Base-by-base conservation (phyloP, 768 basidiomycete species). In the Kwoniella bestiolae region DNA sequence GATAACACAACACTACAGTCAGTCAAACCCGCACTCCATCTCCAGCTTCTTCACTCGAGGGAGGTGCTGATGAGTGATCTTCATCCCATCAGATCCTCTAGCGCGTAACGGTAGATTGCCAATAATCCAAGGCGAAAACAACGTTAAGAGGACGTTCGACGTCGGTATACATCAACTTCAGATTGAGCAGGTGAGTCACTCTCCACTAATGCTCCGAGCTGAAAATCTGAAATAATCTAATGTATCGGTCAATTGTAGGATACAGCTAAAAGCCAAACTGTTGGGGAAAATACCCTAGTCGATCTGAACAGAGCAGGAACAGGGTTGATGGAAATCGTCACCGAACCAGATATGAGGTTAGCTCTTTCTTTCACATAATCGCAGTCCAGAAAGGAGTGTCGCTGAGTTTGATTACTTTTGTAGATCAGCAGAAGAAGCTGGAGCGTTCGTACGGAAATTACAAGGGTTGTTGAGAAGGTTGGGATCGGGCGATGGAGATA, bases 101-200 rank as follows among this genome's bases (percentile, higher is more conserved):
- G 69, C 69, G 59, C 50, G 63, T n/a, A 31, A 49, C 3, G 66
- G 71, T 16, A 51, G 35, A 46, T 25, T 67, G 23, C 59, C 41
- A 11, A 62, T 73, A 44, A 26, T 5, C 2, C n/a, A 67, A 57
- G 66, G 67, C 2, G 67, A 68, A 25, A 64, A 70, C 25, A 61
- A 58, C 8, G 26, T 44, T 3, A 11, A 26, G 25, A 55, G 69
- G 29, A 29, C 50, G 5, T 62, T 75, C 21, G 60, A 63, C 5
- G 88, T 97, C n/a, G 84, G 94, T 16, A 91, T 99, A 60, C 89
- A 91, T 58, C 96, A 98, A 80, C 87, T 99, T 41, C 96, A 98
- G 74, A 85, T 98, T 0, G 96, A 99, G 81, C 95, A 97, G 86
- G 93, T 92, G 38, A 60, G 82, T 51, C 32, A 29, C 21, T n/a